Conservation (phyloP, 176 grass and related monocot genomes). For the Lolium rigidum region DNA sequence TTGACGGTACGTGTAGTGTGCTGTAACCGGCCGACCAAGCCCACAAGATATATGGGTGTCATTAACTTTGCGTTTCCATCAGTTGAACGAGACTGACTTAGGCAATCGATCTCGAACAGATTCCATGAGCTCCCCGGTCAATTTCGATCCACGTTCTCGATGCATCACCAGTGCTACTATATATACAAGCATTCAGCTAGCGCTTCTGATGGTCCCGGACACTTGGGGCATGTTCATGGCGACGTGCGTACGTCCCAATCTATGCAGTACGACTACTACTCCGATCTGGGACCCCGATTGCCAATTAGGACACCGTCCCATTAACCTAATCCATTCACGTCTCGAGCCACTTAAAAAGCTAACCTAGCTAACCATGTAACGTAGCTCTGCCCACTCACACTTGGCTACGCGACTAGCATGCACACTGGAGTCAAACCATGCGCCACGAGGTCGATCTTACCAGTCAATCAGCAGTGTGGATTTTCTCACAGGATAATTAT, state of each 20-base stretch:
- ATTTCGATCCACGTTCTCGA: slow-evolving; percentile 42
- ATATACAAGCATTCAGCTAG: not conserved
- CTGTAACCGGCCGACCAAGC: slow-evolving; percentile 42
- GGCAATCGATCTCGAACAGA: slow-evolving; percentile 2
- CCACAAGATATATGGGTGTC: slow-evolving; percentile 43
- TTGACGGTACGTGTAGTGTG: slow-evolving; percentile 21
- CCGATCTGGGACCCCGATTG: not conserved
- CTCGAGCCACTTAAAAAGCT: slow-evolving; percentile 70
- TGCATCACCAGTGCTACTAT: slow-evolving; percentile 29
- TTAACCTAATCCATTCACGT: slow-evolving; percentile 44
- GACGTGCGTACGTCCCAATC: not conserved
- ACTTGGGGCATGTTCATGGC: slow-evolving; percentile 2
- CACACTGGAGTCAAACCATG: slow-evolving; percentile 64
- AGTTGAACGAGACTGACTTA: slow-evolving; percentile 24
- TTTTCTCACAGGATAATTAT: slow-evolving; percentile 35
- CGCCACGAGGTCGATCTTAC: not conserved
- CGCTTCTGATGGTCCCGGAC: slow-evolving; percentile 40
- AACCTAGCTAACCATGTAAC: slow-evolving; percentile 14
- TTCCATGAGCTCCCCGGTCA: slow-evolving; percentile 2
- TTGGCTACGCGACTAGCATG: not conserved
- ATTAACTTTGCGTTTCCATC: slow-evolving; percentile 40
- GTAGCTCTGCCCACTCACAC: slow-evolving; percentile 21
- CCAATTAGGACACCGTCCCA: not conserved
- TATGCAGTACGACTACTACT: not conserved
- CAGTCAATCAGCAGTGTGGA: slow-evolving; percentile 40